These are phyloP conservation scores for Scutellaria minor DNA, from an alignment of 257 asterid genomes.

Conservation along the genomic window DNA sequence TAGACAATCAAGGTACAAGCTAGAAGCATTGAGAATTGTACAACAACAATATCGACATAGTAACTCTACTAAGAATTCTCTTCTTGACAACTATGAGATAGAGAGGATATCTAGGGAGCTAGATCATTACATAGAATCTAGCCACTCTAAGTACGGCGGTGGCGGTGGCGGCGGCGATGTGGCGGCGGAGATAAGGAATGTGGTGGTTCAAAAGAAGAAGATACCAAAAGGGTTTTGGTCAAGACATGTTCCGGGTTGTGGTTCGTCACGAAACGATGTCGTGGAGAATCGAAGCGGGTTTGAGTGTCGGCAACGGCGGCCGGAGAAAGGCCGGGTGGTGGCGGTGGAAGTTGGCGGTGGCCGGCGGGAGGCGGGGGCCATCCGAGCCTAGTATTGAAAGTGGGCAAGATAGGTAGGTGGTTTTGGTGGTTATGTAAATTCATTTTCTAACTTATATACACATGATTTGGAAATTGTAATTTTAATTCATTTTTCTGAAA, in stretches of 20 bases:
- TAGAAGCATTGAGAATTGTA: conserved; percentile 44
- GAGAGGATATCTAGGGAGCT: conserved; percentile 64
- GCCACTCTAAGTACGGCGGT: conserved; percentile 28
- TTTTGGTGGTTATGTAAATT: neutral
- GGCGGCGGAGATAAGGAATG: conserved; percentile 22
- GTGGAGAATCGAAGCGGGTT: conserved; percentile 14
- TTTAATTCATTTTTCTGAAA: neutral
- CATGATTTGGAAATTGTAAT: neutral
- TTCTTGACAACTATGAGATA: conserved; percentile 66
- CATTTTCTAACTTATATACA: neutral
- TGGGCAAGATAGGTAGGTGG: conserved; percentile 14
- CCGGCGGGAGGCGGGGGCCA: conserved; percentile 30
- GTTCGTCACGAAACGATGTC: conserved; percentile 46
- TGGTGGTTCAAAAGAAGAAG: conserved; percentile 25
- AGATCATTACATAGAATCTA: conserved; percentile 49
- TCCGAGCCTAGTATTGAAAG: neutral
- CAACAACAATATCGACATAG: neutral
- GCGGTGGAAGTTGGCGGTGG: conserved; percentile 38
- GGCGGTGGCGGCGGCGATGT: conserved; percentile 6
- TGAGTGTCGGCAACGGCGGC: conserved; percentile 1
- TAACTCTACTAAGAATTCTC: conserved; percentile 40
- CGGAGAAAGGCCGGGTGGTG: conserved; percentile 28
- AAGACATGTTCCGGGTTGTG: conserved; percentile 41
- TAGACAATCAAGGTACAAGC: conserved; percentile 62
- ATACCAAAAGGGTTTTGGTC: conserved; percentile 40